Base-by-base conservation (phyloP, 176 grass and related monocot species). In the Bothriochloa decipiens region DNA sequence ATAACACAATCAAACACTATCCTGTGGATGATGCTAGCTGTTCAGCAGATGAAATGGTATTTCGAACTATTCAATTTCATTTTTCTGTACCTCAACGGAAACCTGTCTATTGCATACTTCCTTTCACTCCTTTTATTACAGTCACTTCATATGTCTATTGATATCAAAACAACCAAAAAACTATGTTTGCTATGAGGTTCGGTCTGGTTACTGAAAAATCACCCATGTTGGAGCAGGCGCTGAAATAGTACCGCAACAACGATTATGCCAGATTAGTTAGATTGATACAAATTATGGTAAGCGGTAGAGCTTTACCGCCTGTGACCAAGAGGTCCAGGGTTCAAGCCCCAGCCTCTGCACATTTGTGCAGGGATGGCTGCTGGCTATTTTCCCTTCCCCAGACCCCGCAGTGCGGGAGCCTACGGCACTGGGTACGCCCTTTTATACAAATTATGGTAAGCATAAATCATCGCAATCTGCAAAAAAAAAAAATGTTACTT, bases 21-120 rank as follows among this genome's bases (percentile, higher is more conserved):
- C 84, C 94, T 45, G 82, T 93, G n/a, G 86, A 93, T 81, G 94
- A 96, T 89, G 84, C 85, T 74, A 88, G 83, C 29, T 95, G 93
- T 90, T 84, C 85, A 73, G 75, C 64, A 35, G 16, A 92, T 70
- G 85, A 92, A 66, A 90, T 92, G 87, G 94, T 96, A 83, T 29
- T 77, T 76, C 20, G n/a, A 47, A 63, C 15, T 55, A 8, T 40
- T 28, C 69, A 23, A 20, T 62, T 77, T 52, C 20, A 74, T 64
- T 41, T 84, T 74, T 37, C 58, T 26, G 14, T 11, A 78, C 28
- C 17, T 52, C 72, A 60, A 63, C 28, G 9, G 13, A 72, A 64
- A 63, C 60, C 50, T 22, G 5, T 47, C 35, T 65, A 57, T 70
- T 81, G 71, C 62, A 22, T 70, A 22, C 15, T 9, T 68, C 46